Evolutionary conservation across 768 basidiomycete genomes (phyloP).

Genomic region (Calvatia gigantea): DNA sequence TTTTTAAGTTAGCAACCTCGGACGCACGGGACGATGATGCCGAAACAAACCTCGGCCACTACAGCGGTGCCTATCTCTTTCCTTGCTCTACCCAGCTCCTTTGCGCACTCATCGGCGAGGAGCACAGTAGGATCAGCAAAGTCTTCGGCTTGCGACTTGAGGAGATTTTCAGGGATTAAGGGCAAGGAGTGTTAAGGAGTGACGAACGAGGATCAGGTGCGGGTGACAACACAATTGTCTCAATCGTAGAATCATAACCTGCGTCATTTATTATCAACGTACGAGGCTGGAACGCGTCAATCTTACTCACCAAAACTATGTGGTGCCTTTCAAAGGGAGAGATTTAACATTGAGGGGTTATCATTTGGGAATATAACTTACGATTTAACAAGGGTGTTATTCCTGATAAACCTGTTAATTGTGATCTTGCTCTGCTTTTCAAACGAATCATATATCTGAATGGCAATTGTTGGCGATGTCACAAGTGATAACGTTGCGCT

Average conservation of each 20-base stretch:
- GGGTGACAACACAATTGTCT: slow-evolving; percentile 76
- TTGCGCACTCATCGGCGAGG: slow-evolving; percentile 44
- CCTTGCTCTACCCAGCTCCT: slow-evolving; percentile 54
- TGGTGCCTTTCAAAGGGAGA: slow-evolving; percentile 35
- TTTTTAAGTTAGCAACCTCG: not conserved
- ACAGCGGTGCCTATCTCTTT: slow-evolving; percentile 42
- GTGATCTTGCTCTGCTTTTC: slow-evolving; percentile 52
- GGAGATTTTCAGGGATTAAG: not conserved
- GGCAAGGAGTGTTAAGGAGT: not conserved
- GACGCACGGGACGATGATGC: not conserved
- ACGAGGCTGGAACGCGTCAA: not conserved
- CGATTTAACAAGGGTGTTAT: slow-evolving; percentile 71
- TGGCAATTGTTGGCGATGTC: not conserved
- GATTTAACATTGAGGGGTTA: not conserved
- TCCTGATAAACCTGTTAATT: slow-evolving; percentile 57
- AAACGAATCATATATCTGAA: slow-evolving; percentile 54
- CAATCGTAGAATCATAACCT: slow-evolving; percentile 74
- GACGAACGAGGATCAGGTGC: slow-evolving; percentile 57
- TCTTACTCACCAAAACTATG: slow-evolving; percentile 36
- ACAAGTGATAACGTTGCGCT: slow-evolving; percentile 12
- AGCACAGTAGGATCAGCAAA: slow-evolving; percentile 50
- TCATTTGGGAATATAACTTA: slow-evolving; percentile 27
- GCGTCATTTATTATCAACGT: not conserved
- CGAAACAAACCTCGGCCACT: slow-evolving; percentile 31
- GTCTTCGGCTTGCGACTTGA: slow-evolving; percentile 25